Conservation (phyloP, 2,329 filamentous ascomycete genomes). For the Trichoderma afroharzianum region DNA sequence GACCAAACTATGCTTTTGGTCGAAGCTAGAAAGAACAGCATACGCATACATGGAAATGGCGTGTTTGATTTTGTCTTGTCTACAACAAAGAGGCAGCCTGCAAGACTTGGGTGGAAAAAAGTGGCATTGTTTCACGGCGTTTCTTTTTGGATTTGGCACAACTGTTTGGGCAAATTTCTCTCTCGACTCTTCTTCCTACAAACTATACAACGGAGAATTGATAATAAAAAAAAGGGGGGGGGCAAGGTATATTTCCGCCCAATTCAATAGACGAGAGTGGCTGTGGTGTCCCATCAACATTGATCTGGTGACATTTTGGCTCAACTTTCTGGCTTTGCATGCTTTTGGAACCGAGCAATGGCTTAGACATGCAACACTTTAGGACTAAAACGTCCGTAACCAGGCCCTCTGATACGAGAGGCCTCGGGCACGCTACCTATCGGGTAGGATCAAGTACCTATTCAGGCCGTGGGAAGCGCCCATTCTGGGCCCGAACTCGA, state of each 20-base stretch:
- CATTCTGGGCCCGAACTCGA: not conserved
- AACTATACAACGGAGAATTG: not conserved
- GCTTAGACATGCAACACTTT: not conserved
- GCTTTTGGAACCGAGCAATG: not conserved
- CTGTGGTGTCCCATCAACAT: not conserved
- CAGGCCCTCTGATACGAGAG: not conserved
- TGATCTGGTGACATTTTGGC: not conserved
- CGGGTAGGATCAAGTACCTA: not conserved
- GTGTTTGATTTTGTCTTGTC: not conserved
- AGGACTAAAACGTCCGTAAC: not conserved
- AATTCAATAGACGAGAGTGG: not conserved
- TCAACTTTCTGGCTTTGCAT: not conserved
- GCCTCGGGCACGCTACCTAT: not conserved
- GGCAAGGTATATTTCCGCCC: not conserved
- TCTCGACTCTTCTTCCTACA: conserved; percentile 9
- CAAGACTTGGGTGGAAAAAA: not conserved
- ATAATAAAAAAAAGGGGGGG: not conserved
- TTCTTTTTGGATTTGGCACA: not conserved
- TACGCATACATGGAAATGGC: not conserved
- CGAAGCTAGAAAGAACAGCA: not conserved
- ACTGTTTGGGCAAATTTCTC: not conserved
- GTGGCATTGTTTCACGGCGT: not conserved
- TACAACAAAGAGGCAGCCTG: not conserved
- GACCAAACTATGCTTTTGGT: not conserved
- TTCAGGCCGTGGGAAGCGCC: not conserved